Conservation (phyloP, 2,329 filamentous ascomycete species). For the Ustilaginoidea virens region DNA sequence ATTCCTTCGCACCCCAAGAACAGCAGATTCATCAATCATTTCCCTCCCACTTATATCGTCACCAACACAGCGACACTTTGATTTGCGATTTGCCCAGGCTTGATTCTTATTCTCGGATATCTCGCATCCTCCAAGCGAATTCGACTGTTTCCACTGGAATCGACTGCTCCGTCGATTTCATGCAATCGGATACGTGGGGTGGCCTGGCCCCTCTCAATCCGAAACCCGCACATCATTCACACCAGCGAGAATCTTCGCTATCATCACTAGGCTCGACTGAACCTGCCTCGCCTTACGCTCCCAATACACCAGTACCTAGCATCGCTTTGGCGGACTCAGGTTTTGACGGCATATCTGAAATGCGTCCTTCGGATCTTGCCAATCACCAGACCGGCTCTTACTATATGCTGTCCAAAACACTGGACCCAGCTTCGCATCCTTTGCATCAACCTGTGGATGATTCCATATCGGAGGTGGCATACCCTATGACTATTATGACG, state of each 20-base stretch:
- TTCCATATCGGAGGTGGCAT: slow-evolving; percentile 23
- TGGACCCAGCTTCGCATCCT: slow-evolving; percentile 21
- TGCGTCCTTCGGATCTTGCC: slow-evolving; percentile 16
- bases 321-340: slow-evolving; percentile 36
- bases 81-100: too few species aligned
- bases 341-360: slow-evolving; percentile 29
- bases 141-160: too few species aligned
- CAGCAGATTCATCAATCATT: too few species aligned
- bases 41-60: too few species aligned
- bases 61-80: too few species aligned
- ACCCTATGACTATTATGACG: slow-evolving; percentile 23
- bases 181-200: slow-evolving; percentile 29
- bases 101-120: too few species aligned
- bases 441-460: slow-evolving; percentile 25
- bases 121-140: too few species aligned
- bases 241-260: slow-evolving; percentile 45
- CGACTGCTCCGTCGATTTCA: too few species aligned
- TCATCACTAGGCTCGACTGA: slow-evolving; percentile 45
- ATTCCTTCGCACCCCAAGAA: too few species aligned
- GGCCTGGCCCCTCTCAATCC: slow-evolving; percentile 20
- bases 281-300: slow-evolving; percentile 42
- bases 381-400: slow-evolving; percentile 19
- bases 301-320: slow-evolving; percentile 40
- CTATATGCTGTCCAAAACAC: slow-evolving; percentile 31
- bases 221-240: slow-evolving; percentile 24